These are phyloP conservation scores for Geosiphon pyriformis DNA, from an alignment of 192 early-diverging fungal genomes.

Conservation along the genomic window DNA sequence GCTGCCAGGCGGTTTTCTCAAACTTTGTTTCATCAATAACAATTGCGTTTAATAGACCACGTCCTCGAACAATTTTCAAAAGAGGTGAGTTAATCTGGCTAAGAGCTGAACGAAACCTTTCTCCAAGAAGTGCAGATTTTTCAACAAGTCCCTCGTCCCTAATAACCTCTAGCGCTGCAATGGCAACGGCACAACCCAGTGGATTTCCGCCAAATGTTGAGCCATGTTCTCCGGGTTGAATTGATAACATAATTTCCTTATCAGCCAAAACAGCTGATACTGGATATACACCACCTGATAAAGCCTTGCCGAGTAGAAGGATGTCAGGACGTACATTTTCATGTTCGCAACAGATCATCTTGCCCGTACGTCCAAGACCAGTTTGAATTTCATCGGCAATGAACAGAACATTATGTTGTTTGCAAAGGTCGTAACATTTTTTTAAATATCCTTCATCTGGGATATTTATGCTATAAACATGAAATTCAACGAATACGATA, in stretches of 20 bases:
- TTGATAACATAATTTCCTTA: constrained; percentile 74
- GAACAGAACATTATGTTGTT: constrained; percentile 95
- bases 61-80: constrained; percentile 78
- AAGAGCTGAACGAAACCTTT: constrained; percentile 77
- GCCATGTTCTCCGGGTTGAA: constrained; percentile 91
- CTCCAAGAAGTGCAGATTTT: constrained; percentile 68
- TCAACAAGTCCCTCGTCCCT: constrained; percentile 90
- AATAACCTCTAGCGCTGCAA: constrained; percentile 91
- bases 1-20: constrained; percentile 93
- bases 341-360: constrained; percentile 90
- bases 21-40: constrained; percentile 82
- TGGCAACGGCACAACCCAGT: constrained; percentile 88
- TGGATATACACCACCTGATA: constrained; percentile 95
- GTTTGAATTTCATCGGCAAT: constrained; percentile 99
- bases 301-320: constrained; percentile 94
- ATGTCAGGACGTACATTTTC: constrained; percentile 91
- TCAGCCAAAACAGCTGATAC: constrained; percentile 89
- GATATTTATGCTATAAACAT: constrained; percentile 69
- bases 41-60: constrained; percentile 93
- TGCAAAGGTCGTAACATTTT: constrained; percentile 85
- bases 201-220: constrained; percentile 98
- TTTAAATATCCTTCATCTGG: constrained; percentile 90
- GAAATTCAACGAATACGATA: too few relatives aligned
- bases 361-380: constrained; percentile 90
- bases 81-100: constrained; percentile 73